Conservation (phyloP, 2,329 filamentous ascomycete genomes). For the Fusarium neocosmosporiellum region DNA sequence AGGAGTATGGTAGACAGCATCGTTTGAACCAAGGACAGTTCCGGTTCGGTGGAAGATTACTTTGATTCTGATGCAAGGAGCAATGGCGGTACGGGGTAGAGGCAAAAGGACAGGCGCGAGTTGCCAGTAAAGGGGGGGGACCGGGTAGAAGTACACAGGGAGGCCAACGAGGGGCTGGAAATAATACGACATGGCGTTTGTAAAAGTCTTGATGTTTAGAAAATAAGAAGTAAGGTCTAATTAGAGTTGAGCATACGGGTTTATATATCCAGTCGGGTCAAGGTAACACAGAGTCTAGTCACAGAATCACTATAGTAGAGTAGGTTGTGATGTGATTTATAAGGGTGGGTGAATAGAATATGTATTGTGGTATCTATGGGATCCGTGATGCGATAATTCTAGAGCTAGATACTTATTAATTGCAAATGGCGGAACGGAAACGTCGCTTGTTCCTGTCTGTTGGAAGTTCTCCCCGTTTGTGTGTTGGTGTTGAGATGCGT, state of each 20-base stretch:
- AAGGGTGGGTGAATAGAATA: neutral
- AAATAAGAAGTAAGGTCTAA: neutral
- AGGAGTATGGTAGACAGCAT: slow-evolving; percentile 23
- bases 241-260: neutral
- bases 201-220: slow-evolving; percentile 17
- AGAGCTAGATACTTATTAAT: neutral
- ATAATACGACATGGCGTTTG: neutral
- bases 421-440: neutral
- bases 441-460: neutral
- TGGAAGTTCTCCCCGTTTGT: neutral
- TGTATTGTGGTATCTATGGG: neutral
- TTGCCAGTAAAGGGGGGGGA: neutral
- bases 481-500: neutral
- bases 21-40: slow-evolving; percentile 22
- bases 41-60: slow-evolving; percentile 34
- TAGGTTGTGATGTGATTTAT: neutral
- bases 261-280: neutral
- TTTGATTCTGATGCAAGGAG: slow-evolving; percentile 23
- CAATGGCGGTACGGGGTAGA: neutral
- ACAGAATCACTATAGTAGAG: neutral
- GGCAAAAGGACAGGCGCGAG: neutral
- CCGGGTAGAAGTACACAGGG: neutral
- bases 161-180: neutral
- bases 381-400: accelerated
- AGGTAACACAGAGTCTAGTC: neutral